Base-by-base conservation (phyloP, 2,329 filamentous ascomycete genomes). In the Hypocreales sp. region DNA sequence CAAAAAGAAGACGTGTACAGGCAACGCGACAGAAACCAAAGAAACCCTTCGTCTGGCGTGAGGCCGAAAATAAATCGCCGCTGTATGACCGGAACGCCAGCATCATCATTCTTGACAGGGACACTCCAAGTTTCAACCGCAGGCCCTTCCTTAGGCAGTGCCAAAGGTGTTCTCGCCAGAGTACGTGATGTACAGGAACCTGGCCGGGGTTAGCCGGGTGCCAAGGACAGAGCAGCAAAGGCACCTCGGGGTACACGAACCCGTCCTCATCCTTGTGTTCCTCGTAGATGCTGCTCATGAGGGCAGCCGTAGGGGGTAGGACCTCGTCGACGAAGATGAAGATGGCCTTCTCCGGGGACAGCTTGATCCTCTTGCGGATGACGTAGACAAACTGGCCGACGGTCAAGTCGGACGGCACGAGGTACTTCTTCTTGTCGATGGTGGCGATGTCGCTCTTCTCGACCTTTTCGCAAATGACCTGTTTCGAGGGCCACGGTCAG, bases 351-450 rank as follows among this genome's bases (percentile, higher is more conserved):
- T 98, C 90, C 18, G 90, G 90, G 30, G 84, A 93, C 42, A 98
- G 72, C 82, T 98, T 98, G 65, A 98, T 98, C 51, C 90, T 80
- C 73, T 98, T 98, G 56, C 90, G 84, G 61, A 98, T 98, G 40
- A 98, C 90, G 60, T 98, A 98, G 63, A 98, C 90, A 54, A 98
- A 94, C 76, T 98, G 90, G 47, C 90, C 90, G 38, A 98, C 90
- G 37, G 90, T 98, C 51, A 98, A 73, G 53, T 98, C 90, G 44
- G 90, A 84, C 10, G 90, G 90, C 16, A 98, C 90, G 26, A 98
- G 72, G 52, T 98, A 98, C 67, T 98, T 98, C 76, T 98, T 98
- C 78, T 98, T 98, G 64, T 98, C 90, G 69, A 98, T 98, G 42
- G 90, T 95, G 34, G 90, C 90, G 46, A 98, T 98, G 54, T 98